Evolutionary conservation across 352 stramenopile genomes (phyloP).

Genomic region (Pythium phragmitis): DNA sequence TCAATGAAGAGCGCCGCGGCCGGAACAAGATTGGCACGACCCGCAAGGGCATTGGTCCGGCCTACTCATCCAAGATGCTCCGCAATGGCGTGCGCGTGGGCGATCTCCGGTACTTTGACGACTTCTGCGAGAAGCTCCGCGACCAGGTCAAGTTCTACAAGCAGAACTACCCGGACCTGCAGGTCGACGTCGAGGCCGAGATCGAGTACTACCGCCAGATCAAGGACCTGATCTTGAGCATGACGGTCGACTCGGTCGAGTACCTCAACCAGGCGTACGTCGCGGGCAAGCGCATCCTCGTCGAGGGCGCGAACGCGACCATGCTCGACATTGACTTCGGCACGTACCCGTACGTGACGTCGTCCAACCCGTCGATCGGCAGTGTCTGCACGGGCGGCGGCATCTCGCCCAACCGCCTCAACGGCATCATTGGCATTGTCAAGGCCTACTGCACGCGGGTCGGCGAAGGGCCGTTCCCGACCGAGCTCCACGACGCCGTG

Average conservation of each 20-base stretch:
- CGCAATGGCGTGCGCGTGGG: constrained; percentile 97
- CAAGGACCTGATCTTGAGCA: constrained; percentile 80
- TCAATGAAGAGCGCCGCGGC: constrained; percentile 82
- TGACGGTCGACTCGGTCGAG: constrained; percentile 96
- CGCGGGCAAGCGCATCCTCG: constrained; percentile 95
- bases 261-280: constrained; percentile 97
- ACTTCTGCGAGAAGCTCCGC: constrained; percentile 89
- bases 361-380: constrained; percentile 97
- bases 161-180: constrained; percentile 80
- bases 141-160: constrained; percentile 92
- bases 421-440: constrained; percentile 97
- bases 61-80: constrained; percentile 98
- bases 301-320: constrained; percentile 98
- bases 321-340: constrained; percentile 99
- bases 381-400: constrained; percentile 96
- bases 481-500: constrained; percentile 92
- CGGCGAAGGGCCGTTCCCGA: constrained; percentile 98
- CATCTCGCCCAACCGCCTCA: constrained; percentile 91
- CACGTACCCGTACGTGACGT: constrained; percentile 99
- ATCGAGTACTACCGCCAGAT: constrained; percentile 82
- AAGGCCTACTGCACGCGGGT: constrained; percentile 99
- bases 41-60: constrained; percentile 98
- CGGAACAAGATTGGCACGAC: constrained; percentile 99
- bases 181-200: constrained; percentile 82
- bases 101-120: constrained; percentile 91